These are phyloP conservation scores for Byssoonygena ceratinophila DNA, from an alignment of 2,329 filamentous ascomycete species.

Conservation along the genomic window DNA sequence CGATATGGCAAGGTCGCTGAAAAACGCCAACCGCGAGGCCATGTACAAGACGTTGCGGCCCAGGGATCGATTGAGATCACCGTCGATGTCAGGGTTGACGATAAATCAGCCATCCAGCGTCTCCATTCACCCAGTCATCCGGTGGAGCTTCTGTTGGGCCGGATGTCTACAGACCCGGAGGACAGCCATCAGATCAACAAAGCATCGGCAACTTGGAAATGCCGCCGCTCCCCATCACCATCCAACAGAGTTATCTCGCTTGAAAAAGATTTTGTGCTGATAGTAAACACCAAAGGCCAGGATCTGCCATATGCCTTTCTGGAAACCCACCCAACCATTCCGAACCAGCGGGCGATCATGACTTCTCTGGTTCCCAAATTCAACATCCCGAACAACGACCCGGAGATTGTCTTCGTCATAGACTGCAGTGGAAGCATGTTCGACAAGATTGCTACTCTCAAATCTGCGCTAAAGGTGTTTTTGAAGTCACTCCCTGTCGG, in stretches of 20 bases:
- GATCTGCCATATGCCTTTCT: conserved; percentile 3
- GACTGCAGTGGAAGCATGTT: conserved; percentile 12
- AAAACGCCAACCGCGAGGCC: no score
- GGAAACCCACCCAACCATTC: conserved; percentile 45
- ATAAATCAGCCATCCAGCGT: conserved; percentile 31
- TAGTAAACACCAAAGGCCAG: conserved; percentile 41
- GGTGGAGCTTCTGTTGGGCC: conserved; percentile 55
- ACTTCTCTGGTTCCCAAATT: conserved; percentile 8
- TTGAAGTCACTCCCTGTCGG: conserved; percentile 11
- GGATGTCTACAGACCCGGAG: conserved; percentile 39
- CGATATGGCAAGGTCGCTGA: conserved; percentile 2
- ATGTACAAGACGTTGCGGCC: not conserved
- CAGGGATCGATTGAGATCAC: not conserved
- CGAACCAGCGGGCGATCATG: conserved; percentile 10
- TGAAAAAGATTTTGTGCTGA: conserved; percentile 56
- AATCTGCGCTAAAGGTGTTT: conserved; percentile 8
- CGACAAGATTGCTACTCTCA: conserved; percentile 5
- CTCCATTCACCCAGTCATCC: not conserved
- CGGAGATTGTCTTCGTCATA: conserved; percentile 12
- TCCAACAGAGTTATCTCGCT: conserved; percentile 30
- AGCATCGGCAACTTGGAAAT: conserved; percentile 51
- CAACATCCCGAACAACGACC: not conserved
- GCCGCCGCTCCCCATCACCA: not conserved
- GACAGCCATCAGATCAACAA: conserved; percentile 46
- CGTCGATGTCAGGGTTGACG: conserved; percentile 2